phyloP scores from a whole-genome alignment of 2,329 filamentous ascomycete species.

The Incumbomyces delicatus region DNA sequence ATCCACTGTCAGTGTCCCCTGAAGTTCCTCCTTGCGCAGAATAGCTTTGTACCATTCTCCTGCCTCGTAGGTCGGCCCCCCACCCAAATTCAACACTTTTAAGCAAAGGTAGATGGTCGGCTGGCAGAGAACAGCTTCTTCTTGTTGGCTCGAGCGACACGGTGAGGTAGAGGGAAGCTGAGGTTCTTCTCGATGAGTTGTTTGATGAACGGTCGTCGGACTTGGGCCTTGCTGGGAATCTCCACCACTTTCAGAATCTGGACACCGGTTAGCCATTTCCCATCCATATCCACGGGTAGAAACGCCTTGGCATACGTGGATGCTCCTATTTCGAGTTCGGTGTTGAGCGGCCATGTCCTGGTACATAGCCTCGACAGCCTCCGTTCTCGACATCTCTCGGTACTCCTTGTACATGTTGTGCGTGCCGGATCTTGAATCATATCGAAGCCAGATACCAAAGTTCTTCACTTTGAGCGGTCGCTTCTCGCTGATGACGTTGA shows the following conservation, averaged over 20 bases:
- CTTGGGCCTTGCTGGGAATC: slow-evolving; percentile 83
- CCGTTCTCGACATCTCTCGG: slow-evolving; percentile 93
- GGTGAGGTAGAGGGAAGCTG: slow-evolving; percentile 98
- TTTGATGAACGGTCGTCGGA: slow-evolving; percentile 99
- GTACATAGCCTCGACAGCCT: slow-evolving; percentile 94
- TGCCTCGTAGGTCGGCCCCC: no score
- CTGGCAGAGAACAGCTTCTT: slow-evolving; percentile 86
- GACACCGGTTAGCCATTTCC: slow-evolving; percentile 14
- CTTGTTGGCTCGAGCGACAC: slow-evolving; percentile 60
- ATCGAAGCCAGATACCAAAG: slow-evolving; percentile 99
- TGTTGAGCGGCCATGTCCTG: slow-evolving; percentile 99
- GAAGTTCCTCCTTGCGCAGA: no score
- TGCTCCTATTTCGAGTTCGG: slow-evolving; percentile 93
- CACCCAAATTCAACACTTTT: slow-evolving; percentile 25
- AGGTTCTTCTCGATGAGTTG: slow-evolving; percentile 92
- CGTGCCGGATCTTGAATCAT: slow-evolving; percentile 98
- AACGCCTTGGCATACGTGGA: slow-evolving; percentile 63
- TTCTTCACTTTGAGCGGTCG: slow-evolving; percentile 99
- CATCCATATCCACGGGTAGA: slow-evolving; percentile 21
- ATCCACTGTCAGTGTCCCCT: no score
- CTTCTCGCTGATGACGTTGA: slow-evolving; percentile 98
- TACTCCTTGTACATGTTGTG: slow-evolving; percentile 99
- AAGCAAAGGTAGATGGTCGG: slow-evolving; percentile 97
- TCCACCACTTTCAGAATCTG: slow-evolving; percentile 98
- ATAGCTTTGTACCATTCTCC: no score